Base-by-base conservation (phyloP, 2,329 filamentous ascomycete genomes). In the Conoideocrella luteorostrata region DNA sequence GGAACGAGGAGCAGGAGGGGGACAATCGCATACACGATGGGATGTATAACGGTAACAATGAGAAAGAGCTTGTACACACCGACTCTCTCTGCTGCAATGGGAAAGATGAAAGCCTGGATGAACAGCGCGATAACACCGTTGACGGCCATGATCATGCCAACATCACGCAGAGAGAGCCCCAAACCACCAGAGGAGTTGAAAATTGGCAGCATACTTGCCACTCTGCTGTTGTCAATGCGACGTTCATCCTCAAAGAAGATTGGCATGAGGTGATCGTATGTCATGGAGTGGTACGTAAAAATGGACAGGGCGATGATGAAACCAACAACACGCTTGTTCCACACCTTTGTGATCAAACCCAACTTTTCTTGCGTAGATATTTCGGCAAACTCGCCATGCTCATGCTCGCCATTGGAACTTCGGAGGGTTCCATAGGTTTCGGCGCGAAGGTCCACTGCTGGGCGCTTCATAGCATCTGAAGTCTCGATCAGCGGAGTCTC, bases 231-330 rank as follows among this genome's bases (percentile, higher is more conserved):
- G 33, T 68, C 62, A 36, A 68, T 58, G 49, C 65, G 67, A 23
- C 77, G 75, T 32, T 81, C 74, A 55, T 95, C 89, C 61, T 96
- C 89, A 41, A 95, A 80, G 66, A 95, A 96, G 47, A 96, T 95
- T 7, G 90, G 90, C 43, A 95, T 73, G 1, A 96, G 75, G 60
- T 95, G 87, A 58, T 96, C 91, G 64, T 88, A 96, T 0, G 86
- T 89, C 89, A 96, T 96, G 29, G 85, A 88, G 65, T 96, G 90
- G 61, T 95, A 95, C 4, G 88, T 93, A 67, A 95, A 95, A 50
- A 96, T 87, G 35, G 85, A 87, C 38, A 96, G 69, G 2, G 90
- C 84, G n/a, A 88, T 57, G 30, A 93, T 80, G 42, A 95, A 77
- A 63, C 86, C 82, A 52, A 86, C 70, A 47, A 95, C 82, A 32